Conservation (phyloP, 495 filamentous ascomycete species). For the Friedmanniomyces endolithicus region DNA sequence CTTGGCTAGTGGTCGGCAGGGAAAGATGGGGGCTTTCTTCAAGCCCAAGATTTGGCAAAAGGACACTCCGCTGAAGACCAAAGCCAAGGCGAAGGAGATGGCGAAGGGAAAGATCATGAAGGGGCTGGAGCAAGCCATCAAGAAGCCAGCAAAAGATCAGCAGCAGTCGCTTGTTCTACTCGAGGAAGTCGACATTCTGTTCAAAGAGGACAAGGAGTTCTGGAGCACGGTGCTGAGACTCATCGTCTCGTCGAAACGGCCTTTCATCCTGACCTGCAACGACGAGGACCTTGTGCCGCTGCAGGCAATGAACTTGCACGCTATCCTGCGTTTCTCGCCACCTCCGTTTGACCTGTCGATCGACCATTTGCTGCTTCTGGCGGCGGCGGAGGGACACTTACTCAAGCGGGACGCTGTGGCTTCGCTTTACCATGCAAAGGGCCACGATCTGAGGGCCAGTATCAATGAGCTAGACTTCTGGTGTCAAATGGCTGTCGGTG, state of each 20-base stretch:
- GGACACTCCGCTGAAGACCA: slow-evolving; percentile 4
- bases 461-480: slow-evolving; percentile 88
- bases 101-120: slow-evolving; percentile 14
- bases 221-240: slow-evolving; percentile 72
- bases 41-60: slow-evolving; percentile 30
- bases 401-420: slow-evolving; percentile 54
- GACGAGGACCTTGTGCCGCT: slow-evolving; percentile 67
- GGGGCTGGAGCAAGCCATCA: slow-evolving; percentile 7
- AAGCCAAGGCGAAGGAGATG: background rate
- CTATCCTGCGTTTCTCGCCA: slow-evolving; percentile 66
- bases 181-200: slow-evolving; percentile 89
- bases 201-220: slow-evolving; percentile 89
- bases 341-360: slow-evolving; percentile 56
- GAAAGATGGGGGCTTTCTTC: slow-evolving; percentile 75
- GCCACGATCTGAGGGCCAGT: slow-evolving; percentile 61
- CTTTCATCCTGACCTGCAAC: slow-evolving; percentile 90
- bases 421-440: slow-evolving; percentile 53
- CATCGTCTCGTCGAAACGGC: slow-evolving; percentile 71
- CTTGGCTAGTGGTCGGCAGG: slow-evolving; percentile 54
- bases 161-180: slow-evolving; percentile 91
- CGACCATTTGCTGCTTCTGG: slow-evolving; percentile 71
- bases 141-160: slow-evolving; percentile 40
- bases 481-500: slow-evolving; percentile 94
- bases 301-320: slow-evolving; percentile 59
- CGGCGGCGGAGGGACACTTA: slow-evolving; percentile 83